Conservation (phyloP, 345 rosid genomes). For the Raphanus raphanistrum region DNA sequence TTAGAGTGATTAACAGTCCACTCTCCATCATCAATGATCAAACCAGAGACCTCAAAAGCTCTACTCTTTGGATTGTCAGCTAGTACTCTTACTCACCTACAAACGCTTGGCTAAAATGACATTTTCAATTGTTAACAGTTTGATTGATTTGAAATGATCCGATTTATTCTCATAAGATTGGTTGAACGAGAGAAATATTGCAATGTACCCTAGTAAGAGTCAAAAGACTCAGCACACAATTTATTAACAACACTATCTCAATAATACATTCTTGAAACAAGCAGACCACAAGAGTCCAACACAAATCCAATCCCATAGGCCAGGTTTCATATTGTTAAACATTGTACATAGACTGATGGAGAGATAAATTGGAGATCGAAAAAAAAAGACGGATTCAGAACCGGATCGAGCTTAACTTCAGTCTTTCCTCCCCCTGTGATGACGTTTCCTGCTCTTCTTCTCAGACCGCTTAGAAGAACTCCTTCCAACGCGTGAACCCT, state of each 20-base stretch:
- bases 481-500: constrained; percentile 62
- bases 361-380: not conserved
- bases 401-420: constrained; percentile 1
- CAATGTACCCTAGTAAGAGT: constrained; percentile 63
- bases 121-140: not conserved
- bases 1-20: not conserved
- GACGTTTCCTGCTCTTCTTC: constrained; percentile 62
- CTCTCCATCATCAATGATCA: not conserved
- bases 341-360: constrained; percentile 17
- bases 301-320: constrained; percentile 11
- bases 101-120: not conserved
- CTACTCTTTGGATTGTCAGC: not conserved
- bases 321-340: constrained; percentile 7
- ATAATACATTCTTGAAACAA: constrained; percentile 28
- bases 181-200: not conserved
- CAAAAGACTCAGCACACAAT: not conserved
- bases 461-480: constrained; percentile 52
- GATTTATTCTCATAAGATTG: not conserved
- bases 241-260: not conserved
- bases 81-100: not conserved
- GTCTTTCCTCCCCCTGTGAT: constrained; percentile 38
- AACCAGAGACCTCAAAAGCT: not conserved
- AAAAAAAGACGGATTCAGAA: not conserved
- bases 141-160: not conserved
- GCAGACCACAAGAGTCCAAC: constrained; percentile 18